Conservation (phyloP, 306 rosid genomes). For the Quercus engelmannii region DNA sequence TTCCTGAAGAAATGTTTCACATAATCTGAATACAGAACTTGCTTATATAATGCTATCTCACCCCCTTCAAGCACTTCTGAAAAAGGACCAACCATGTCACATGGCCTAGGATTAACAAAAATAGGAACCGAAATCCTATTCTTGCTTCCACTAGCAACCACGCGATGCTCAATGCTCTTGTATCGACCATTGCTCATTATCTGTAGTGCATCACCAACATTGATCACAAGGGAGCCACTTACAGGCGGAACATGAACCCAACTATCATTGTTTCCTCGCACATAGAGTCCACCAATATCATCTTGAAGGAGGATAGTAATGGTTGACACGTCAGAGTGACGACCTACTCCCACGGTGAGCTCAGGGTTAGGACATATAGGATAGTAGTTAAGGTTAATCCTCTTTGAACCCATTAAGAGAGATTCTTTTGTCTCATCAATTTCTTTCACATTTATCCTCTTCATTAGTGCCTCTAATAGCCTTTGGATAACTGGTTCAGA, state of each 20-base stretch:
- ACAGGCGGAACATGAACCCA: constrained; percentile 59
- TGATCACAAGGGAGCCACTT: constrained; percentile 48
- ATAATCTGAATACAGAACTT: no score
- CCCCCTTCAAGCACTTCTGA: no score
- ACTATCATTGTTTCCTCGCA: not conserved
- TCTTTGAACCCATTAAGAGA: constrained; percentile 48
- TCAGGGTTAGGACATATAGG: constrained; percentile 60
- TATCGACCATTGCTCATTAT: constrained; percentile 64
- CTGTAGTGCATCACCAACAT: constrained; percentile 57
- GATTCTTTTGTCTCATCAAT: constrained; percentile 31
- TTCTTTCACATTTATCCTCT: constrained; percentile 33
- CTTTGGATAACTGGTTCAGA: constrained; percentile 30
- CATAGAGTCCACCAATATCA: constrained; percentile 51
- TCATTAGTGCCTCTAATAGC: constrained; percentile 38
- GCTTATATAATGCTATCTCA: no score
- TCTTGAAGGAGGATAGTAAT: constrained; percentile 64
- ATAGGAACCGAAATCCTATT: constrained; percentile 34
- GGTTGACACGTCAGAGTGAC: constrained; percentile 64
- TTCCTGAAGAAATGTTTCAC: no score
- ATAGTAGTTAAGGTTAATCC: constrained; percentile 54
- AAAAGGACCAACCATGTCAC: no score
- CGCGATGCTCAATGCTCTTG: constrained; percentile 63
- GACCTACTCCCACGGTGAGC: constrained; percentile 48
- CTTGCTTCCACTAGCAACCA: constrained; percentile 36
- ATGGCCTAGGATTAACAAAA: constrained; percentile 31